Percentiles rank a stretch among this genome's conserved stretches.
Evolutionary conservation across 345 rosid genomes (phyloP).

Genomic region (Geranium brycei): DNA sequence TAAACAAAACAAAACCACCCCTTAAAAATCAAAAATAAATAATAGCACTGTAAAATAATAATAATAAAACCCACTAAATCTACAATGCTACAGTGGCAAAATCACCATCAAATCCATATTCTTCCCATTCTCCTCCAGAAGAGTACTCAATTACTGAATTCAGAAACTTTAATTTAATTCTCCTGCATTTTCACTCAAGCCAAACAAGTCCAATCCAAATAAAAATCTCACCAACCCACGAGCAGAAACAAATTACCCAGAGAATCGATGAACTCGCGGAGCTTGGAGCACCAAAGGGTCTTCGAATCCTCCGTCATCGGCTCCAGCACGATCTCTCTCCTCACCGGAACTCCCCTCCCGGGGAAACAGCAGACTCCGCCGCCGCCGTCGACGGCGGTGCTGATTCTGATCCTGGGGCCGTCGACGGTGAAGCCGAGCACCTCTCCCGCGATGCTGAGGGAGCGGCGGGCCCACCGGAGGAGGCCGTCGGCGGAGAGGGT

Average conservation of each 20-base stretch:
- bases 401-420: constrained; percentile 42
- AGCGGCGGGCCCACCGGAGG: constrained; percentile 18
- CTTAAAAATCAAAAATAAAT: too few species aligned
- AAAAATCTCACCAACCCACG: background rate
- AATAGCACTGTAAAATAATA: too few species aligned
- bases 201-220: background rate
- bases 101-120: too few species aligned
- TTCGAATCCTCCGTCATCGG: constrained; percentile 44
- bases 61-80: too few species aligned
- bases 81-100: too few species aligned
- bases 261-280: constrained; percentile 42
- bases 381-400: constrained; percentile 24
- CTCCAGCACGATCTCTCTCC: constrained; percentile 68
- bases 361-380: constrained; percentile 42
- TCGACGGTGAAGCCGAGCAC: constrained; percentile 58
- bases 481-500: constrained; percentile 4
- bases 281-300: constrained; percentile 48
- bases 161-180: too few species aligned
- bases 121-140: too few species aligned
- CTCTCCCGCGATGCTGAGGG: constrained; percentile 36
- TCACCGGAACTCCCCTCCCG: constrained; percentile 29
- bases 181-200: background rate
- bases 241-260: constrained; percentile 28
- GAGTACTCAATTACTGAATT: too few species aligned
- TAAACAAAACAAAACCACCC: too few species aligned